Conservation (phyloP, 768 basidiomycete genomes). For the Tricholoma terreum region DNA sequence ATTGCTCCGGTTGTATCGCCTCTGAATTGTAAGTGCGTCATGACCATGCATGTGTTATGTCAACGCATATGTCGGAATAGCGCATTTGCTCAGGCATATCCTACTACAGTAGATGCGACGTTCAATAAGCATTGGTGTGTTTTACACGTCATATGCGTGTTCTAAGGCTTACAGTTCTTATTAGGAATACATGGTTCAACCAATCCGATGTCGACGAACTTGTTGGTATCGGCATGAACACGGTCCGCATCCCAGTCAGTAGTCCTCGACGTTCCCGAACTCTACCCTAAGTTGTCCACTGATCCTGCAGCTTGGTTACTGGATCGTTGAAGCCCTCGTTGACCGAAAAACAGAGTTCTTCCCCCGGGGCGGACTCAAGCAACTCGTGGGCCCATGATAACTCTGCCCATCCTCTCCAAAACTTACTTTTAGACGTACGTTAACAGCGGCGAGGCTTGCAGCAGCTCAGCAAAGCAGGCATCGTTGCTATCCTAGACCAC, state of each 20-base stretch:
- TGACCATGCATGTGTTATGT: background rate
- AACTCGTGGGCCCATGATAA: constrained; percentile 45
- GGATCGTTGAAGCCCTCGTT: constrained; percentile 76
- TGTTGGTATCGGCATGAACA: constrained; percentile 58
- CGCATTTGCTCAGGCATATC: constrained; percentile 57
- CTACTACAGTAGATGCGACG: constrained; percentile 50
- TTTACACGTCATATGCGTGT: background rate
- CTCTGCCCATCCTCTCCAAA: background rate
- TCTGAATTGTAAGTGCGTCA: constrained; percentile 60
- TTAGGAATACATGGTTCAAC: constrained; percentile 71
- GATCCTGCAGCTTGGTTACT: constrained; percentile 63
- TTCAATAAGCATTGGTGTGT: constrained; percentile 65
- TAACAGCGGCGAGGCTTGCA: constrained; percentile 58
- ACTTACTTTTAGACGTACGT: background rate
- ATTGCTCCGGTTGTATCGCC: constrained; percentile 61
- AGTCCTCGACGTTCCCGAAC: too few relatives aligned
- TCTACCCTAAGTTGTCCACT: background rate
- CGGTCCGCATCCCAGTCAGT: constrained; percentile 71
- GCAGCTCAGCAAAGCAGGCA: constrained; percentile 60
- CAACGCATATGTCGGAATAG: constrained; percentile 28
- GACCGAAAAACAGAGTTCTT: constrained; percentile 58
- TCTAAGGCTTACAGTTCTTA: background rate
- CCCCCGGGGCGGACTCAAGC: constrained; percentile 64
- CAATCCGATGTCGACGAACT: constrained; percentile 58
- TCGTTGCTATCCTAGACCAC: constrained; percentile 62